phyloP scores from a whole-genome alignment of 2,329 filamentous ascomycete species.

The Fusarium brachygibbosum region DNA sequence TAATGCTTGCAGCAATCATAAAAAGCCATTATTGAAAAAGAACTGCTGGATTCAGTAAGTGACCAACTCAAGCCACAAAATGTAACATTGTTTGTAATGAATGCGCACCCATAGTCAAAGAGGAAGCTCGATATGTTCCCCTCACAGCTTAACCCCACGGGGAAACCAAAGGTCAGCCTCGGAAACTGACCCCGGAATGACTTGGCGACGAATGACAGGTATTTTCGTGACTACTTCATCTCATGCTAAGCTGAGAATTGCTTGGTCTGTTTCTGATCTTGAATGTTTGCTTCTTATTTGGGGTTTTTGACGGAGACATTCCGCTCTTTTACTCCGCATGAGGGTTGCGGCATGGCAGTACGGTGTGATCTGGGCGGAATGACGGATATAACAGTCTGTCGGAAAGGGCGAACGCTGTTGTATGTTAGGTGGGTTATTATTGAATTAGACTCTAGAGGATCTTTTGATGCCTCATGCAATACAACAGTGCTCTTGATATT shows the following conservation, averaged over 20 bases:
- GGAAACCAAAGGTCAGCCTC: slow-evolving; percentile 14
- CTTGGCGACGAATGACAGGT: slow-evolving; percentile 18
- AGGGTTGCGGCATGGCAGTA: neutral
- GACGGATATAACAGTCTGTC: neutral
- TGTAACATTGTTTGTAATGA: slow-evolving; percentile 20
- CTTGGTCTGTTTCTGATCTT: neutral
- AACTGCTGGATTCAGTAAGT: neutral
- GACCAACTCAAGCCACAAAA: slow-evolving; percentile 19
- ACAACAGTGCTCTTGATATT: neutral
- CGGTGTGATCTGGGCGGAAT: neutral
- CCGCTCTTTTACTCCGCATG: slow-evolving; percentile 27
- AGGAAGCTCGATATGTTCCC: slow-evolving; percentile 34
- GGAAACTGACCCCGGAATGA: slow-evolving; percentile 4
- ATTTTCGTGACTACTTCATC: slow-evolving; percentile 13
- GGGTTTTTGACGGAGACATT: slow-evolving; percentile 18
- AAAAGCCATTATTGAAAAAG: neutral
- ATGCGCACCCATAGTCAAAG: slow-evolving; percentile 7
- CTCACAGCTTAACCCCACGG: slow-evolving; percentile 31
- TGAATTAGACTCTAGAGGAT: too few relatives aligned
- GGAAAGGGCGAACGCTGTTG: neutral
- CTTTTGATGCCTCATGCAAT: neutral
- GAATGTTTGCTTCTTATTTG: slow-evolving; percentile 12
- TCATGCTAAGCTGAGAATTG: slow-evolving; percentile 14
- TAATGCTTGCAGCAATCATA: neutral
- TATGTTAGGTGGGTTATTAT: neutral